phyloP scores from a whole-genome alignment of 1,284 basidiomycete species.

The Ganoderma meredithae region DNA sequence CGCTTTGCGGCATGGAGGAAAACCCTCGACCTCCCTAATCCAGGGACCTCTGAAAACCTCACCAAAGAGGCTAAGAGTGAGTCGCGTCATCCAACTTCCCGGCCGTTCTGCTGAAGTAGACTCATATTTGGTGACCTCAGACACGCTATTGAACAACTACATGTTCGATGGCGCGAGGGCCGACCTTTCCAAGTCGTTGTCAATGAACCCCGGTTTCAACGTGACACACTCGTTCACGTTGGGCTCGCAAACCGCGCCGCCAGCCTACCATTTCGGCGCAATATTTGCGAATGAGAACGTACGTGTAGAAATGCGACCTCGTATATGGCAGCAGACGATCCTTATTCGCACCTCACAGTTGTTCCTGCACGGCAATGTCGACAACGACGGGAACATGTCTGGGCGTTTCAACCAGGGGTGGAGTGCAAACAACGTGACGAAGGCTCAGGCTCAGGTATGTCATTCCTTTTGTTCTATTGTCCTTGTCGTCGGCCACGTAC shows the following conservation, averaged over 20 bases:
- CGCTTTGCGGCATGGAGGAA: constrained; percentile 84
- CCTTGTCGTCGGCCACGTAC: not conserved
- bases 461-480: not conserved
- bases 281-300: constrained; percentile 91
- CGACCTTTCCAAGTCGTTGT: constrained; percentile 94
- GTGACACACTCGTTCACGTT: constrained; percentile 96
- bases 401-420: constrained; percentile 93
- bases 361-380: constrained; percentile 93
- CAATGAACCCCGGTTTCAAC: constrained; percentile 95
- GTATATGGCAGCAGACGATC: not conserved
- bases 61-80: constrained; percentile 90
- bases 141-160: constrained; percentile 92
- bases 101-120: not conserved
- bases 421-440: constrained; percentile 83
- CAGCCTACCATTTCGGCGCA: constrained; percentile 95
- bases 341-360: constrained; percentile 55
- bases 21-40: constrained; percentile 83
- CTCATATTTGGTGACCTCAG: constrained; percentile 48
- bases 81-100: constrained; percentile 7
- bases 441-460: constrained; percentile 87
- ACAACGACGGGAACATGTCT: constrained; percentile 92
- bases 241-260: constrained; percentile 77
- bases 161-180: constrained; percentile 97
- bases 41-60: constrained; percentile 90
- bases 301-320: constrained; percentile 31